These are phyloP conservation scores for Saccharum spontaneum DNA, from an alignment of 176 grass and related monocot species.

Conservation along the genomic window DNA sequence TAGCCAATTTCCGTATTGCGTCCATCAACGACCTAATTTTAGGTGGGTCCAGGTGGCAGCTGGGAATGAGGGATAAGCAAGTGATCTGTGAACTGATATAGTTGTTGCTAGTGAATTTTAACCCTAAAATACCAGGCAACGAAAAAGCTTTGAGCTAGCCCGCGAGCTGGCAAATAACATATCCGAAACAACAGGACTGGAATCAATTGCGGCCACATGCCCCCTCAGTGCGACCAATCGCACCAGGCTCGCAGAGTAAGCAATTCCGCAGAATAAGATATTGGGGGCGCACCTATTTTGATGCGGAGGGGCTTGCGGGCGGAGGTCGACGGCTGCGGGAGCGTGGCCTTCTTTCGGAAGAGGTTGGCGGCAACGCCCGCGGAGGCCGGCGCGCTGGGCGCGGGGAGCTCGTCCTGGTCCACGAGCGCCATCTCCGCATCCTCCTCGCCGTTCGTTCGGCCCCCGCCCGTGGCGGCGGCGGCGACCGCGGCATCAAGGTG, in stretches of 20 bases:
- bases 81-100: not conserved
- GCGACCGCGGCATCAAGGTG: constrained; percentile 34
- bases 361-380: constrained; percentile 76
- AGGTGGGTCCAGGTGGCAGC: not conserved
- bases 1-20: constrained; percentile 9
- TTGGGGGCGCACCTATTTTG: constrained; percentile 64
- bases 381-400: constrained; percentile 22
- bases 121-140: not conserved
- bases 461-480: constrained; percentile 3
- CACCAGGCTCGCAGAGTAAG: not conserved
- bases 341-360: constrained; percentile 90
- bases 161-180: not conserved
- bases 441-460: constrained; percentile 47
- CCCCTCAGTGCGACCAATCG: not conserved
- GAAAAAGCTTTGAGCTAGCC: not conserved
- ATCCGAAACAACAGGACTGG: not conserved
- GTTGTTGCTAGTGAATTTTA: constrained; percentile 19
- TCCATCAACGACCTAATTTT: not conserved
- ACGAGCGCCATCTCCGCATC: constrained; percentile 60
- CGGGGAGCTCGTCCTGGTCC: constrained; percentile 60
- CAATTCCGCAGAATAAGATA: not conserved
- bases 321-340: constrained; percentile 63
- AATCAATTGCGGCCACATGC: constrained; percentile 11
- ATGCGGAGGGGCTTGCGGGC: constrained; percentile 88
- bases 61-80: not conserved